Base-by-base conservation (phyloP, 2,329 filamentous ascomycete species). In the Huntiella omanensis region DNA sequence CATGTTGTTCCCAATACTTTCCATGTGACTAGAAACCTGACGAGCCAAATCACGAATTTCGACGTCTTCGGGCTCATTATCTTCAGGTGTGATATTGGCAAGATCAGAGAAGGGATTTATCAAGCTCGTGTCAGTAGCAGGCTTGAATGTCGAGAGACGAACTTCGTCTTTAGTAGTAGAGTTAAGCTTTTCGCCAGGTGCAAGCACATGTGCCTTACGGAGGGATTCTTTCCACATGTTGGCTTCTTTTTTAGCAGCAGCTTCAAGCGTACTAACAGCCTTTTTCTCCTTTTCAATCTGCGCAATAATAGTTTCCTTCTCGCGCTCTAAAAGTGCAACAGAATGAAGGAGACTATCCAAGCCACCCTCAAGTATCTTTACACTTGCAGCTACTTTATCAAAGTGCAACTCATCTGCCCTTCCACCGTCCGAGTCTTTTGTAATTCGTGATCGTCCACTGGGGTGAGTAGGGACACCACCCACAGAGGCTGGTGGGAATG, bases 261-360 rank as follows among this genome's bases (percentile, higher is more conserved):
- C 59, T 55, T 77, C 69, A 19, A 81, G 59, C 15, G 59, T 59
- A 40, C 62, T 59, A 50, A 80, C 60, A 16, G 57, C 54, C 44
- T 64, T 63, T 53, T 75, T 72, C 48, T 80, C 75, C 28, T 57
- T 43, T 51, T 75, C 70, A 40, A 81, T 61, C 51, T 68, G 65
- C 32, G 55, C 59, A 59, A 77, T 68, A 47, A 78, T 68, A 53
- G 65, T 66, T 50, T 65, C 66, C 52, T 71, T 69, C 58, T 81
- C 77, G 22, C 65, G 62, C 46, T 62, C 62, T 32, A 84, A 63
- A 40, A 83, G 60, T 52, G 71, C 68, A 17, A 80, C 70, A 3
- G 73, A 68, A 58, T 83, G 77, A 37, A 77, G 60, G 15, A 71
- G 62, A 1, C 77, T 74, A 12, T 73, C 76, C 4, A 83, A 68